phyloP scores from a whole-genome alignment of 164 flowering plant species.

The Magnolia kwangsiensis region DNA sequence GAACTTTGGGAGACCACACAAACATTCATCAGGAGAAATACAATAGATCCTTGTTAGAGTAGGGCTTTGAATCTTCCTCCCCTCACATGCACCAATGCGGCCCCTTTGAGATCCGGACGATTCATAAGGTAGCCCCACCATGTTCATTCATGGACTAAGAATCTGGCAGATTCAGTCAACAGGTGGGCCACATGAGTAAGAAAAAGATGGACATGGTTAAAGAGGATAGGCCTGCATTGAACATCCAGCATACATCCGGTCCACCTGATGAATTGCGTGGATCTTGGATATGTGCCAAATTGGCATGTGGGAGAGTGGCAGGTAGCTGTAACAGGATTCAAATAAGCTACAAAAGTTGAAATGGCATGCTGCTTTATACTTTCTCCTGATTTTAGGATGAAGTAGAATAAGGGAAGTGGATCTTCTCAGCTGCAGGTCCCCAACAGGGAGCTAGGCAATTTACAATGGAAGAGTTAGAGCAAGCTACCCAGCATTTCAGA shows the following conservation, averaged over 20 bases:
- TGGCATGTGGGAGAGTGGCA: neutral
- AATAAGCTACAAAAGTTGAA: neutral
- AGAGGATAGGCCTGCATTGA: too few species aligned
- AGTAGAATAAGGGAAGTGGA: conserved; percentile 40
- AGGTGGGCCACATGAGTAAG: neutral
- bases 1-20: neutral
- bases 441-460: conserved; percentile 40
- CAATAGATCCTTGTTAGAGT: neutral
- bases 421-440: conserved; percentile 27
- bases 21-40: neutral
- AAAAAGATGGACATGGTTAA: neutral
- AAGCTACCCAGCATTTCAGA: conserved; percentile 56
- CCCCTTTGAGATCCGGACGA: neutral
- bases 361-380: neutral
- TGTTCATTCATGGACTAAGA: neutral
- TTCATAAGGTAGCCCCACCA: neutral
- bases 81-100: neutral
- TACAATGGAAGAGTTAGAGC: conserved; percentile 54
- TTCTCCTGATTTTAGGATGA: conserved; percentile 26
- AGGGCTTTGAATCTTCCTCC: neutral
- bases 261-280: neutral
- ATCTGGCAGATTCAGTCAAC: neutral
- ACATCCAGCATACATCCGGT: too few species aligned
- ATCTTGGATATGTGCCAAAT: neutral
- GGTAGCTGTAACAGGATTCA: neutral